phyloP scores from a whole-genome alignment of 306 rosid genomes.

The Canavalia ensiformis region DNA sequence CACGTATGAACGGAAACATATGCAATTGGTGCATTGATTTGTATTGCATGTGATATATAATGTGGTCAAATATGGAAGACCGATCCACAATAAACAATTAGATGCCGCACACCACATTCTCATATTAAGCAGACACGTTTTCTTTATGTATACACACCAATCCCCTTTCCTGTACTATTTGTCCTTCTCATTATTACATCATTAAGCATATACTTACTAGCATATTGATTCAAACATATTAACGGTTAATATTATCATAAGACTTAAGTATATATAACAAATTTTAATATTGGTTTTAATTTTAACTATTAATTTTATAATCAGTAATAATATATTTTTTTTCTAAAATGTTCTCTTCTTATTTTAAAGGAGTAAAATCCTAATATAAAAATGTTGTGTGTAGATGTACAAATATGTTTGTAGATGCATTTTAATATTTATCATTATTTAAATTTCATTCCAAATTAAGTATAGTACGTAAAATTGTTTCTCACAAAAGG shows the following conservation, averaged over 20 bases:
- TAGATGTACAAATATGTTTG: neutral
- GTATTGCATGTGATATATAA: conserved; percentile 25
- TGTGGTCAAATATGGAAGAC: conserved; percentile 29
- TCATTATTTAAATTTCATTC: neutral
- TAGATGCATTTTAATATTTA: neutral
- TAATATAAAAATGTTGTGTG: neutral
- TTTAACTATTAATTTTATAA: too few relatives aligned
- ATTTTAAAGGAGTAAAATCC: neutral
- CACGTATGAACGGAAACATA: neutral
- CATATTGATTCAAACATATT: too few relatives aligned
- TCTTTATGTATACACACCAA: neutral
- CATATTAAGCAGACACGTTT: conserved; percentile 10
- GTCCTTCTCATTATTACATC: neutral
- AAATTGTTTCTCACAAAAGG: neutral
- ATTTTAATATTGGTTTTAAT: too few relatives aligned
- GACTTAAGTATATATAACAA: too few relatives aligned
- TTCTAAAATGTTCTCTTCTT: too few relatives aligned
- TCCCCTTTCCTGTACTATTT: neutral
- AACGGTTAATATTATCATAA: too few relatives aligned
- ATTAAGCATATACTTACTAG: too few relatives aligned
- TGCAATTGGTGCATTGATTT: neutral
- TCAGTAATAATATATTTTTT: too few relatives aligned
- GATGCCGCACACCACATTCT: neutral
- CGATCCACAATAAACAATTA: neutral
- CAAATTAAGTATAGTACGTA: neutral